Conservation (phyloP, 1,139 yeast genomes). For the Hyphopichia burtonii region DNA sequence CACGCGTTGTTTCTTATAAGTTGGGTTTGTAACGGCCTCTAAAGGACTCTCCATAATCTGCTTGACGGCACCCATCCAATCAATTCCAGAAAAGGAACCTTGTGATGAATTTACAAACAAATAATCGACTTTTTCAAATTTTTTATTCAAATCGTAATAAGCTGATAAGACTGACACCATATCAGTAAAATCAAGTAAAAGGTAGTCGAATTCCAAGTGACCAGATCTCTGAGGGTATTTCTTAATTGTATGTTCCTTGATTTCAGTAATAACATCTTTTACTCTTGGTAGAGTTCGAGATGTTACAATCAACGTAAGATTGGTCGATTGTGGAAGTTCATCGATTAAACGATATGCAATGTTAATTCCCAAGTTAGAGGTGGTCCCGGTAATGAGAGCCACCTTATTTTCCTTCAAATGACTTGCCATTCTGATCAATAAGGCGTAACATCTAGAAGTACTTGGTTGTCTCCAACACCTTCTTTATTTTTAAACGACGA, state of each 20-base stretch:
- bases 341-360: conserved; percentile 78
- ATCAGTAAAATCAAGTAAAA: conserved; percentile 82
- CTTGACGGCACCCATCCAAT: conserved; percentile 73
- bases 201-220: conserved; percentile 77
- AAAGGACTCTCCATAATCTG: conserved; percentile 67
- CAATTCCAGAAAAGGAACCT: conserved; percentile 81
- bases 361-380: conserved; percentile 79
- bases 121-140: conserved; percentile 68
- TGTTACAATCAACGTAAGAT: conserved; percentile 79
- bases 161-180: conserved; percentile 85
- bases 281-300: conserved; percentile 86
- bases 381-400: conserved; percentile 47
- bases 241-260: conserved; percentile 51
- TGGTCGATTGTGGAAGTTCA: conserved; percentile 47
- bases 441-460: no score
- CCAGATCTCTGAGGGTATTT: conserved; percentile 41
- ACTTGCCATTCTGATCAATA: background rate
- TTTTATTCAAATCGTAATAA: conserved; percentile 62
- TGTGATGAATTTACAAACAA: conserved; percentile 87
- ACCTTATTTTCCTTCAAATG: conserved; percentile 21
- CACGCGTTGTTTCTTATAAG: conserved; percentile 74
- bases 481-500: background rate
- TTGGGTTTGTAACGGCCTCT: conserved; percentile 80
- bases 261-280: conserved; percentile 65
- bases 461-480: no score